Percentiles rank a stretch among this genome's conserved stretches.
Conservation (phyloP, 345 rosid genomes). For the Eucalyptus polyanthemos region DNA sequence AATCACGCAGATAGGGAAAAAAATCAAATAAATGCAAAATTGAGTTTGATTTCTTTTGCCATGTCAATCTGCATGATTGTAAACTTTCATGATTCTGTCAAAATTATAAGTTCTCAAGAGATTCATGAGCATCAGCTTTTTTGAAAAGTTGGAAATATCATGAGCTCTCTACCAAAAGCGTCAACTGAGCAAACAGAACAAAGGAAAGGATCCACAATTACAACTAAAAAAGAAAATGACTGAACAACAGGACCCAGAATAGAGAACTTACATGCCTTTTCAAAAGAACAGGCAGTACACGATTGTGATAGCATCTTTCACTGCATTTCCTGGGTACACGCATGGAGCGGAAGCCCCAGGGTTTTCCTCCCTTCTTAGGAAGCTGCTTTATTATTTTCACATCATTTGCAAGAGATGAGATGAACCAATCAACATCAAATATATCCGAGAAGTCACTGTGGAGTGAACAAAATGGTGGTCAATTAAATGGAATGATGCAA, state of each 20-base stretch:
- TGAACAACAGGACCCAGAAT: not conserved
- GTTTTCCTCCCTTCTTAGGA: slow-evolving; percentile 57
- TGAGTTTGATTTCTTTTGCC: not conserved
- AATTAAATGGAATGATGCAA: not conserved
- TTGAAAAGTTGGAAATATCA: not conserved
- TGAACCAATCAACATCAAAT: slow-evolving; percentile 74
- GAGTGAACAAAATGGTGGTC: not conserved
- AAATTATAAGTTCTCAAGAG: not conserved
- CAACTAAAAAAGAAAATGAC: not conserved
- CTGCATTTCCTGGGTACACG: slow-evolving; percentile 96
- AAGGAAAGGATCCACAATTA: not conserved
- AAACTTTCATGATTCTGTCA: not conserved
- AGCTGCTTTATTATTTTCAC: slow-evolving; percentile 80
- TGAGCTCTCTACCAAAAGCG: not conserved
- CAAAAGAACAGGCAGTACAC: slow-evolving; percentile 84
- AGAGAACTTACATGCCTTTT: slow-evolving; percentile 98
- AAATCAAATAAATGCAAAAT: not conserved
- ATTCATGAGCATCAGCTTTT: not conserved
- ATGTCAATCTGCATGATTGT: not conserved
- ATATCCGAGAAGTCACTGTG: slow-evolving; percentile 85
- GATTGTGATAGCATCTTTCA: slow-evolving; percentile 74
- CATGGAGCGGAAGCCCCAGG: slow-evolving; percentile 51
- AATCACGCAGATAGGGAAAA: not conserved
- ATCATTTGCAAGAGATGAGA: slow-evolving; percentile 71
- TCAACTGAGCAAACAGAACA: not conserved